A percentile compares a stretch with the other conserved stretches of the same genome.
These are phyloP conservation scores for Gossypium gossypioides DNA, from an alignment of 441 rosid genomes.

Conservation along the genomic window DNA sequence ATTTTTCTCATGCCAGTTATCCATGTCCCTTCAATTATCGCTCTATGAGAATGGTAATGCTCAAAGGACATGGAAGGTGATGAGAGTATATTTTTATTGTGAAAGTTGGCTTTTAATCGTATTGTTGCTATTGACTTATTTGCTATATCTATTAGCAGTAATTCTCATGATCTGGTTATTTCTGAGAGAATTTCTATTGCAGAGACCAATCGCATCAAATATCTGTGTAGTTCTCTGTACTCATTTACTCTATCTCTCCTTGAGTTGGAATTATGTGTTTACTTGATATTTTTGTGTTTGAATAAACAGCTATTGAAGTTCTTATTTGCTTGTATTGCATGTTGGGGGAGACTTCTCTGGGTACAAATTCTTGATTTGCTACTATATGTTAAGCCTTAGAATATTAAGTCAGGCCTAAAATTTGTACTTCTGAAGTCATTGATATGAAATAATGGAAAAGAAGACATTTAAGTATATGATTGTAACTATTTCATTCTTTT, in stretches of 20 bases:
- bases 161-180: background rate
- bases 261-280: background rate
- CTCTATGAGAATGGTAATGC: slow-evolving; percentile 30
- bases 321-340: background rate
- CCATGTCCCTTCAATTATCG: slow-evolving; percentile 31
- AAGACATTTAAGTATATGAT: background rate
- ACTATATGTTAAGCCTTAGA: background rate
- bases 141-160: slow-evolving; percentile 5
- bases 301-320: background rate
- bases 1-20: slow-evolving; percentile 35
- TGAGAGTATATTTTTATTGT: slow-evolving; percentile 25
- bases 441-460: background rate
- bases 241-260: background rate
- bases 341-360: background rate
- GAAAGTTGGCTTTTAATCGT: slow-evolving; percentile 19
- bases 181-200: background rate
- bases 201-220: background rate
- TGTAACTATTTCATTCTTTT: background rate
- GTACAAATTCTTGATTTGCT: background rate
- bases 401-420: background rate
- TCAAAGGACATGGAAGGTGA: slow-evolving; percentile 45
- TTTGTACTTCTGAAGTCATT: background rate
- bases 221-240: background rate
- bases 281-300: background rate
- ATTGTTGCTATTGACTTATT: slow-evolving; percentile 11